Evolutionary conservation across 352 stramenopile genomes (phyloP).

Genomic region (Thalassiosira delicatula): DNA sequence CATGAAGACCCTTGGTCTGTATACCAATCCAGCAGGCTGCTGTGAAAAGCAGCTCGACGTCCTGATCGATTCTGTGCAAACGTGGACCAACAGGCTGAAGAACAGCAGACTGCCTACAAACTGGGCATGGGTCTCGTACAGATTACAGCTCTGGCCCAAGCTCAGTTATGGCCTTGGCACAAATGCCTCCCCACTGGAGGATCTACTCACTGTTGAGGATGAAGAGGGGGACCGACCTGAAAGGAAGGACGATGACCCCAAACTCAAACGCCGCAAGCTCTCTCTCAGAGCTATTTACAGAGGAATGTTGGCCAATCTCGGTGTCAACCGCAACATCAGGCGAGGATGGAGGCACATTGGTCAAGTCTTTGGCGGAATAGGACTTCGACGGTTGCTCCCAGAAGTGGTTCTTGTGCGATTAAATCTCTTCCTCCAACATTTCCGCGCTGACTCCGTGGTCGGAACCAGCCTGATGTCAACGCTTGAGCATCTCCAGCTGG

Average conservation of each 20-base stretch:
- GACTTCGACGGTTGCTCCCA: background rate
- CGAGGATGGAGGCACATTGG: background rate
- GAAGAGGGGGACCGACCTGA: slow-evolving; percentile 3
- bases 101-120: background rate
- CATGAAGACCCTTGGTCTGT: slow-evolving; percentile 3
- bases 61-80: background rate
- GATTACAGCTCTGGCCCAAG: background rate
- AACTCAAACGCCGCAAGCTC: slow-evolving; percentile 1
- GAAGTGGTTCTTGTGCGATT: background rate
- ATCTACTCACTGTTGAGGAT: background rate
- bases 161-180: background rate
- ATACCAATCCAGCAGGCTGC: background rate
- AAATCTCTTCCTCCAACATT: slow-evolving; percentile 9
- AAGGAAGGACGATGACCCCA: slow-evolving; percentile 11
- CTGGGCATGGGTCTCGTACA: slow-evolving; percentile 5
- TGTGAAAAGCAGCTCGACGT: slow-evolving; percentile 3
- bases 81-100: slow-evolving; percentile 6
- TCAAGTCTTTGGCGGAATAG: background rate
- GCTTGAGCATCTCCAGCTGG: background rate
- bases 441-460: background rate
- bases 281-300: background rate
- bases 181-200: slow-evolving; percentile 1
- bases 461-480: background rate
- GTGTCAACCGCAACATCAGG: slow-evolving; percentile 7
- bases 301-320: slow-evolving; percentile 2